Percentiles rank a stretch among this genome's conserved stretches.
Conservation (phyloP, 192 early-diverging fungal species). For the Coemansia biformis region DNA sequence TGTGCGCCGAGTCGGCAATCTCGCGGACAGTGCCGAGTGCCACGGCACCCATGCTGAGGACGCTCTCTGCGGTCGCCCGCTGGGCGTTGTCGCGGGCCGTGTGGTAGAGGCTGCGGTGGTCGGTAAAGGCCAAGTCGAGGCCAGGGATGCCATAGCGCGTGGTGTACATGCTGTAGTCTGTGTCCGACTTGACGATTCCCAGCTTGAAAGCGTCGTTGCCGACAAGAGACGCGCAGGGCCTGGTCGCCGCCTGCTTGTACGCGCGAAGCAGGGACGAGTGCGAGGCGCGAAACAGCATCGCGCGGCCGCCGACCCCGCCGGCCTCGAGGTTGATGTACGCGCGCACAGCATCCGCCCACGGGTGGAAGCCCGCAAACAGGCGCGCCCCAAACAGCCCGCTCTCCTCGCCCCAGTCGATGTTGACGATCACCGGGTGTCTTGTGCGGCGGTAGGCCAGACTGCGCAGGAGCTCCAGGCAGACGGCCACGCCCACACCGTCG, state of each 20-base stretch:
- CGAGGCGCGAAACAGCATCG: conserved; percentile 60
- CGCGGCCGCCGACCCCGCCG: conserved; percentile 65
- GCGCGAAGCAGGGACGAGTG: conserved; percentile 37
- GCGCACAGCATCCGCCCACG: conserved; percentile 59
- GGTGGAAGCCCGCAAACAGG: conserved; percentile 58
- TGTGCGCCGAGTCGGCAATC: conserved; percentile 47
- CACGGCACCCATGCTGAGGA: conserved; percentile 65
- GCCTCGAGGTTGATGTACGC: conserved; percentile 68
- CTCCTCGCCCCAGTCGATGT: conserved; percentile 73
- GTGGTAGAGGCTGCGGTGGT: conserved; percentile 61
- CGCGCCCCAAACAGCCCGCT: conserved; percentile 58
- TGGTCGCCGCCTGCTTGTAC: conserved; percentile 32
- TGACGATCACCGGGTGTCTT: conserved; percentile 59
- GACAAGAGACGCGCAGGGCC: conserved; percentile 57
- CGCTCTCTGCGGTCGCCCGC: conserved; percentile 48
- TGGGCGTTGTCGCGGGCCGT: conserved; percentile 54
- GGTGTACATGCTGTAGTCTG: conserved; percentile 64
- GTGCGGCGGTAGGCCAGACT: conserved; percentile 57
- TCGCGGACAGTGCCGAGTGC: conserved; percentile 46
- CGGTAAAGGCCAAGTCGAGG: conserved; percentile 63
- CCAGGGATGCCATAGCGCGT: conserved; percentile 55
- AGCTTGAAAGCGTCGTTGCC: conserved; percentile 61
- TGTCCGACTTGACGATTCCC: conserved; percentile 58
- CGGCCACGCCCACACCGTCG: conserved; percentile 61
- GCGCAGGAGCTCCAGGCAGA: conserved; percentile 61